Evolutionary conservation across 129 eudicot species (phyloP), one percentile per base, ranked within the genome.

Genomic region (Logfia minima): DNA sequence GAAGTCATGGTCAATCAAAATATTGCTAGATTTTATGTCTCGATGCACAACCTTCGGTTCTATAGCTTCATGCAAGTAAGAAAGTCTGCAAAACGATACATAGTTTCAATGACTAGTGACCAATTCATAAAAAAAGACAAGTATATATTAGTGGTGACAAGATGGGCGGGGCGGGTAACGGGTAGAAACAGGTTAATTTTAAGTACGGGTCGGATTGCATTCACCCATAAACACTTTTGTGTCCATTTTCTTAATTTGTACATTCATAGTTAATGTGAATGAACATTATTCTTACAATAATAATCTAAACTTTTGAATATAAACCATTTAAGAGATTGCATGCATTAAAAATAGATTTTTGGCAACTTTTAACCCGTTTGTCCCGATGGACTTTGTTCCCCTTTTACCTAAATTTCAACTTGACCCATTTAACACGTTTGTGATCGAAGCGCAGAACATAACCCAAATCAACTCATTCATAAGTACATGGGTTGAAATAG

Each of bases 41-140:
- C 98, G 96, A 70, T 94, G 97, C 77, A 94, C 87, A 80, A 94
- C 97, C 81, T 94, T 94, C 48, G 98, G 98, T 77, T 94, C 98
- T 74, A 94, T 91, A 72, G 97, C 89, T 86, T 94, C 98, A 79
- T 94, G 98, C 86, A 94, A 78, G 77, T 94, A 94, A 18, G 98
- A 91, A 67, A 94, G 97, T 82, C 98, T 94, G 90, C 79, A 84
- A 79, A 79, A 68, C 75, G 60, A 37, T 53, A 22, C 13, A 21
- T 23, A 72, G 17, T 34, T 39, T 58, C 5, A 11, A 58, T 73
- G 35, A 22, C 77, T 28, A 31, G 22, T 65, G 45, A 18, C 19
- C 21, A 6, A 53, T 6, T 58, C 28, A 58, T 28, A 10, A 24
- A 23, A 23, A 7, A 28, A 9, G 0, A 23, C 4, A 28, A 63